Evolutionary conservation across 176 grass and related monocot genomes (phyloP), one percentile per base, ranked within the genome.

Genomic region (Rhynchospora breviuscula): DNA sequence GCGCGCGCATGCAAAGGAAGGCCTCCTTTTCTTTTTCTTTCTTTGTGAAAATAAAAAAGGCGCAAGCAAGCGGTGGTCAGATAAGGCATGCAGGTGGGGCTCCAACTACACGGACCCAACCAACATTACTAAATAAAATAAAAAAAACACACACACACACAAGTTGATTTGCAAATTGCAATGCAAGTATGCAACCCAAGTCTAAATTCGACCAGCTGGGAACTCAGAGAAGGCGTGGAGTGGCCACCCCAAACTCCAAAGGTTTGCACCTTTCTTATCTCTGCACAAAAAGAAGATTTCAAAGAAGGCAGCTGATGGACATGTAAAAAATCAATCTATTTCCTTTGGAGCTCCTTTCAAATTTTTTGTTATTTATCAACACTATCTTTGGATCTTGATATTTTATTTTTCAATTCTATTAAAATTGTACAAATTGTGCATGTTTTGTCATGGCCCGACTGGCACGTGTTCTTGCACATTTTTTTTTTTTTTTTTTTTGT

Each of bases 1-100:
- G 70, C 63, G 29, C 45, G 70, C 70, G 70, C 70, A 75, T 75
- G 70, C 70, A 26, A 67, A 67, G 29, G 63, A 25, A 35, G 63
- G 63, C 12, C 68, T n/a, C 68, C 68, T 19, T 48, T 72, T 73
- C 12, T 35, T 7, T 14, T 15, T 73, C n/a, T 49, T 3, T 21
- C 69, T 73, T 2, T 74, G 10, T 52, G 70, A 74, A 5, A 74
- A 68, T 17, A 68, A 68, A 68, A 68, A 68, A 68, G 65, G 13
- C 17, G 35, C 31, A 68, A 68, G 26, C 21, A 66, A 33, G 33
- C 17, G 5, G 33, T 6, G 51, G 47, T 75, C 47, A 75, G 47
- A 75, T 75, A 52, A 12, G 13, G 9, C 53, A 22, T 45, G 19
- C 68, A 52, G 47, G 47, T 75, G 71, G 47, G 71, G 47, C 12